A percentile compares a stretch with the other conserved stretches of the same genome.
Evolutionary conservation across 2,329 filamentous ascomycete species (phyloP).

Genomic region (Diaporthe sp.): DNA sequence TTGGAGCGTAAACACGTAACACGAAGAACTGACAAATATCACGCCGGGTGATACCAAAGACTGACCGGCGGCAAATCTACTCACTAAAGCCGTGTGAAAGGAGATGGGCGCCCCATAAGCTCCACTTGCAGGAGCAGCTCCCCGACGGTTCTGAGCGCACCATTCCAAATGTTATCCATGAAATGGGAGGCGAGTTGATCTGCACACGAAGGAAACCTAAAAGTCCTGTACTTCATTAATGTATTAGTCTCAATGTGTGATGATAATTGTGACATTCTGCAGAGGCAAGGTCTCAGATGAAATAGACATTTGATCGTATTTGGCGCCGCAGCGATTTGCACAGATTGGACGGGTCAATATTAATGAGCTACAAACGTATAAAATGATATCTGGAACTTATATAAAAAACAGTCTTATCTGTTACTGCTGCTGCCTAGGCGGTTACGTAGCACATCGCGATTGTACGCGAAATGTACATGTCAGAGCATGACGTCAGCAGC

Average conservation of each 20-base stretch:
- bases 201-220: neutral
- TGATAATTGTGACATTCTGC: neutral
- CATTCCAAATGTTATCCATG: neutral
- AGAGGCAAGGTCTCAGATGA: neutral
- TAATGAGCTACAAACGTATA: too few species aligned
- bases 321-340: neutral
- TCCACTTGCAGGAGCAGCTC: neutral
- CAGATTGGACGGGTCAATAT: neutral
- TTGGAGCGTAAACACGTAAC: neutral
- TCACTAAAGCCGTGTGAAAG: neutral
- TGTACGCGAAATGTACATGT: neutral
- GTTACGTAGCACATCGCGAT: neutral
- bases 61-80: neutral
- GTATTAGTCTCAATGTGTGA: neutral
- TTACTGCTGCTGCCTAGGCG: too few species aligned
- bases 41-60: neutral
- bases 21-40: neutral
- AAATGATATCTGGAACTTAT: neutral
- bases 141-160: neutral
- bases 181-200: neutral
- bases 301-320: neutral
- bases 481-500: slow-evolving; percentile 8
- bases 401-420: too few species aligned
- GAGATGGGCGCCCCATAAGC: neutral
- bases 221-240: neutral